A percentile compares a stretch with the other conserved stretches of the same genome.
Conservation (phyloP, 108 stramenopile species). For the Cyclotella cryptica region DNA sequence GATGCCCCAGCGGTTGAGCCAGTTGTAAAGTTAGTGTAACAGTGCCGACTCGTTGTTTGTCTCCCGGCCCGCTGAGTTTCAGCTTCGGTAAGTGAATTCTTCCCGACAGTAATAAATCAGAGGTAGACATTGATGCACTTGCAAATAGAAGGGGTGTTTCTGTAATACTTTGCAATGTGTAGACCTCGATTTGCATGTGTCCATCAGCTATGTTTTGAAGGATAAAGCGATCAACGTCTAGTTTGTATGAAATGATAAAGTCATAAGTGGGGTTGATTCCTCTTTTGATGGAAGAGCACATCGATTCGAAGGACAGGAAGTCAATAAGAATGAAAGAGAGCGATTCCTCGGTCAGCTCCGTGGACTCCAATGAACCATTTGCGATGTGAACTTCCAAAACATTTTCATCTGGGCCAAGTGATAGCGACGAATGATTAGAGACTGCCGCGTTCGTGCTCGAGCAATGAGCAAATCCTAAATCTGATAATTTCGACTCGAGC, state of each 20-base stretch:
- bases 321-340: conserved; percentile 24
- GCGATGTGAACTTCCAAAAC: background rate
- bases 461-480: background rate
- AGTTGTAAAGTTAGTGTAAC: conserved; percentile 9
- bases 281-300: conserved; percentile 6
- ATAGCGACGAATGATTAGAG: background rate
- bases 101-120: background rate
- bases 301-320: conserved; percentile 23
- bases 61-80: background rate
- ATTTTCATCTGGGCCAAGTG: conserved; percentile 13
- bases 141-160: conserved; percentile 14
- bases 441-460: background rate
- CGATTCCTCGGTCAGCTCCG: background rate
- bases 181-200: conserved; percentile 23
- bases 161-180: conserved; percentile 8
- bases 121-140: conserved; percentile 5
- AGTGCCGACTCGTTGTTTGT: conserved; percentile 1
- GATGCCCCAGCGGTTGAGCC: conserved; percentile 5
- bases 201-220: background rate
- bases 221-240: background rate
- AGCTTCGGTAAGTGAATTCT: background rate
- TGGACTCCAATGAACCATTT: conserved; percentile 3
- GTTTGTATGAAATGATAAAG: conserved; percentile 14
- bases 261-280: conserved; percentile 23
- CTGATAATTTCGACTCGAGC: conserved; percentile 13